Conservation (phyloP, 129 eudicot species). For the Silybum marianum region DNA sequence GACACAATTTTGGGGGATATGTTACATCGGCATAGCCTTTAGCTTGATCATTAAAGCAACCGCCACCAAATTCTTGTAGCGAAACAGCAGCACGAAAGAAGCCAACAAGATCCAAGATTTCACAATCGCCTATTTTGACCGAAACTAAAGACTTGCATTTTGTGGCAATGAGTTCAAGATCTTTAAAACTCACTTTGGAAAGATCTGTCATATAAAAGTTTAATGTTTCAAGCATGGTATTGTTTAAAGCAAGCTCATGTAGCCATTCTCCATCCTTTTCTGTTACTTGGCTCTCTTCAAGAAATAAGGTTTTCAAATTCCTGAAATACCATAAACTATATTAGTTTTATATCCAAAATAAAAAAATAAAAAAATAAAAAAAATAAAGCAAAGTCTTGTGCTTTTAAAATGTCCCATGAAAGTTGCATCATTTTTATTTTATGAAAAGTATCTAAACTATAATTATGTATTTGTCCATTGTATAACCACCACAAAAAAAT, state of each 20-base stretch:
- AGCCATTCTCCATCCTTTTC: slow-evolving; percentile 76
- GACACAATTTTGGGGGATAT: slow-evolving; percentile 60
- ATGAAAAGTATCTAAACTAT: background rate
- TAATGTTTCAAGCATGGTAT: slow-evolving; percentile 62
- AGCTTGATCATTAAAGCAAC: slow-evolving; percentile 53
- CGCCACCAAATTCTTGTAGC: slow-evolving; percentile 81
- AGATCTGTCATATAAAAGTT: slow-evolving; percentile 85
- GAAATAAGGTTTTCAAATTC: slow-evolving; percentile 60
- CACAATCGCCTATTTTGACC: slow-evolving; percentile 70
- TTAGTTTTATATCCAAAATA: background rate
- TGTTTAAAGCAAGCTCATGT: slow-evolving; percentile 70
- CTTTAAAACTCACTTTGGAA: slow-evolving; percentile 39
- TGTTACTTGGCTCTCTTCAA: slow-evolving; percentile 67
- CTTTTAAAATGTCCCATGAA: background rate
- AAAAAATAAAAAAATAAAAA: background rate
- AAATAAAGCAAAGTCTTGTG: background rate
- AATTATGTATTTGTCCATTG: background rate
- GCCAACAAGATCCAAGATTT: slow-evolving; percentile 47
- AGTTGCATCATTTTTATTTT: background rate
- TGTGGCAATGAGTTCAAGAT: slow-evolving; percentile 76
- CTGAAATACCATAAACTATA: slow-evolving; percentile 31
- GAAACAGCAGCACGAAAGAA: slow-evolving; percentile 58
- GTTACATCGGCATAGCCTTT: slow-evolving; percentile 44
- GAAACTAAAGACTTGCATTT: slow-evolving; percentile 57
- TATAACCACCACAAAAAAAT: background rate